Conservation (phyloP, 768 basidiomycete genomes). For the Mycena rebaudengoi region DNA sequence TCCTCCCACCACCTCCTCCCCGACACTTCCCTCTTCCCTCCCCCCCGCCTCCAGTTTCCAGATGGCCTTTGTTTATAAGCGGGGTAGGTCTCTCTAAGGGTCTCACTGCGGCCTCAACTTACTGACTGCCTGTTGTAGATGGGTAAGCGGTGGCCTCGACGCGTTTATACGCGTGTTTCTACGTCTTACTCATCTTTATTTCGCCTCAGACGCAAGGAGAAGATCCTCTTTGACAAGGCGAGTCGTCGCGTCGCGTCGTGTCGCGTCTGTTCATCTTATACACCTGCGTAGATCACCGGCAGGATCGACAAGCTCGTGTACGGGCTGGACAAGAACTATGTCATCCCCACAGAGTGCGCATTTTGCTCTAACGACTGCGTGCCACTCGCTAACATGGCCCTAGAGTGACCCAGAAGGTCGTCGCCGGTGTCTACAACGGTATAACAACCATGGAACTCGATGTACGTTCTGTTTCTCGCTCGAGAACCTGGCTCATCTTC, state of each 20-base stretch:
- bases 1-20: conserved; percentile 2
- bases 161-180: conserved; percentile 43
- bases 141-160: conserved; percentile 48
- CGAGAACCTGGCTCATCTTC: conserved; percentile 69
- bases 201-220: conserved; percentile 79
- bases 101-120: not conserved
- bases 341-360: conserved; percentile 95
- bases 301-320: conserved; percentile 93
- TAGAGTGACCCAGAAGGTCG: conserved; percentile 92
- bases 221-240: conserved; percentile 94
- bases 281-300: conserved; percentile 73
- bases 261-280: conserved; percentile 26
- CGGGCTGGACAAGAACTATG: conserved; percentile 91
- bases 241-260: conserved; percentile 29
- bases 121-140: conserved; percentile 41
- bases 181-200: conserved; percentile 35
- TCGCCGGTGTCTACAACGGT: conserved; percentile 91
- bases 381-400: not conserved
- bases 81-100: conserved; percentile 5
- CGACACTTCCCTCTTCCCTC: not conserved
- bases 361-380: not conserved
- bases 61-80: conserved; percentile 29
- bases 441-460: conserved; percentile 98
- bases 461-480: conserved; percentile 54
- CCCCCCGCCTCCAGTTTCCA: not conserved